Base-by-base conservation (phyloP, 805 yeast genomes). In the Zygosaccharomyces lentus region DNA sequence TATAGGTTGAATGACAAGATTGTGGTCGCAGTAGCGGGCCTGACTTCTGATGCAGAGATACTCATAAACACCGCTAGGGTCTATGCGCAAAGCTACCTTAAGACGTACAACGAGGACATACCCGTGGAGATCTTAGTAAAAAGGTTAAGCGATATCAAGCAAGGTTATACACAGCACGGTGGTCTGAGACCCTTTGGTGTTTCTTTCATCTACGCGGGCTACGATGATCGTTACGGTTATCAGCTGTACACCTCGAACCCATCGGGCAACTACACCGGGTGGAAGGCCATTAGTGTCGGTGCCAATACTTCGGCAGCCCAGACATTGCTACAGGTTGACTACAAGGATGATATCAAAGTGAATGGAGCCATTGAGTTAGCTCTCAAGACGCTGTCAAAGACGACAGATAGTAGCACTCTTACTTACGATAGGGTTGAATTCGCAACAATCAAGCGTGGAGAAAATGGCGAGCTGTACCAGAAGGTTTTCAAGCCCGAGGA, bases 141-240 rank as follows among this genome's bases (percentile, higher is more conserved):
- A 63, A 76, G 84, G 53, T 75, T 93, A 52, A 89, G 97, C 71
- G 95, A 93, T 68, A 78, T 87, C 52, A 93, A 93, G 68, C 99
- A 93, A 67, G 96, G 98, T 9, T 93, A 93, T 68, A 93, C 99
- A 6, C 99, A 93, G 68, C 96, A 87, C 64, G 99, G 99, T 64
- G 99, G 99, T 30, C 77, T 93, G 61, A 84, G 99, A 68, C 99
- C 99, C 16, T 93, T 89, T 66, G 99, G 99, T 61, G 99, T 93
- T 34, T 85, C 96, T 43, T 90, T 93, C 68, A 78, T 93, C 50
- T 93, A 87, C 62, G 99, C 98, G 5, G 99, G 99, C 6, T 84
- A 82, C 62, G 99, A 93, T 65, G 91, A 88, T 44, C 72, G 87
- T 59, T 83, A 82, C 59, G 89, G 89, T 26, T 93, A 84, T 74